Base-by-base conservation (phyloP, 129 eudicot genomes). In the Apium graveolens region DNA sequence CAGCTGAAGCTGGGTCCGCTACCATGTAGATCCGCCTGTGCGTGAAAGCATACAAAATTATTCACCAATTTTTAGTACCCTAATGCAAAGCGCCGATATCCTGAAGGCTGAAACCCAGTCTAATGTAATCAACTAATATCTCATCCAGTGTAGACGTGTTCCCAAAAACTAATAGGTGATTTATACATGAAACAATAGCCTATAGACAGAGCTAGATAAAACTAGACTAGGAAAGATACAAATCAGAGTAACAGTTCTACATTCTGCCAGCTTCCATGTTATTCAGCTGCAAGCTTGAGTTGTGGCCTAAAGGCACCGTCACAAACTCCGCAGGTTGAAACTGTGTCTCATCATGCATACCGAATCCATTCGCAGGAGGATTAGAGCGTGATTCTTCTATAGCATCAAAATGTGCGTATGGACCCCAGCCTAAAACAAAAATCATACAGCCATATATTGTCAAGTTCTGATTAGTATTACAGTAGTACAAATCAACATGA, bases 351-450 rank as follows among this genome's bases (percentile, higher is more conserved):
- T 9, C 65, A 43, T 70, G 73, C 71, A 68, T 12, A 44, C 76
- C 32, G 21, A 72, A 43, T 78, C 81, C 87, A 53, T 75, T 69
- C 24, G 37, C 78, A 11, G 83, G 80, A 24, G 66, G 75, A 69
- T 51, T 80, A 16, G 88, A 55, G 35, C 87, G 85, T 1, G 78
- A 62, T 82, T 91, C 92, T 73, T 90, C 94, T 57, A 87, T 35
- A 43, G 95, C 97, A 45, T 82, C 90, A 77, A 89, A 87, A 82
- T 90, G 91, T 27, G 98, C 96, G 80, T 93, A 93, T 11, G 96
- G 88, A 60, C 94, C 92, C 94, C 92, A 91, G 60, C 97, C 98
- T 93, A 71, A 79, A 51, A 31, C 69, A 62, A 26, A 10, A n/a
- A n/a, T n/a, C n/a, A n/a, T n/a, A n/a, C n/a, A n/a, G n/a, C n/a